Base-by-base conservation (phyloP, 805 yeast species). In the Pichia pseudocactophila region DNA sequence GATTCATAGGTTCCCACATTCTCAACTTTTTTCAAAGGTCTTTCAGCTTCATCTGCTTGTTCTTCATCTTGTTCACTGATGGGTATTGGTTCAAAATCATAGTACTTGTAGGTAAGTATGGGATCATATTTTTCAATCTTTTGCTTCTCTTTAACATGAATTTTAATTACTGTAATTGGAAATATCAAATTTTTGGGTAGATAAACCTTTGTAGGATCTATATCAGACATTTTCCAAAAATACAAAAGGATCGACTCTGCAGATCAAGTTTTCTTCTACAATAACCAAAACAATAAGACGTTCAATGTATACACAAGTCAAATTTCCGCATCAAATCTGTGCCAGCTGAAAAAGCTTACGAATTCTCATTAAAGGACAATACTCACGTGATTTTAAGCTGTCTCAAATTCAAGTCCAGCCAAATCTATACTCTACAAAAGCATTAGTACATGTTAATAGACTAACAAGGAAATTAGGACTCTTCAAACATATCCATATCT, bases 1-100 rank as follows among this genome's bases (percentile, higher is more conserved):
- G 81, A 71, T 57, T 90, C 97, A 57, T 78, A 88, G 2, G 82
- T 71, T 1, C 87, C 90, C 11, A 80, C 76, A 22, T 77, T 66
- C 52, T 83, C 89, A 2, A 82, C 83, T 34, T 79, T 63, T 17
- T 58, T 58, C 46, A 65, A 58, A 46, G 65, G 61, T 42, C 59
- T 49, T 22, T 71, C 70, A 16, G 75, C 63, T 50, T 79, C 59
- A 40, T 53, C 58, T 16, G 56, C 50, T 16, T 46, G 53, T 15
- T 55, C 58, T 16, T 61, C 62, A 5, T 54, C 56, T 30, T 63
- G 68, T 34, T 70, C 74, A 39, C 66, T 65, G 36, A 68, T 60
- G 8, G 80, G 78, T 47, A 72, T 71, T 28, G 74, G 78, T 52
- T 74, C 76, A 56, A 69, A 74, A 49, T 80, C 83, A 76, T 79